Evolutionary conservation across 768 basidiomycete genomes (phyloP), one percentile per base, ranked within the genome.

Genomic region (Termitomyces sp.): DNA sequence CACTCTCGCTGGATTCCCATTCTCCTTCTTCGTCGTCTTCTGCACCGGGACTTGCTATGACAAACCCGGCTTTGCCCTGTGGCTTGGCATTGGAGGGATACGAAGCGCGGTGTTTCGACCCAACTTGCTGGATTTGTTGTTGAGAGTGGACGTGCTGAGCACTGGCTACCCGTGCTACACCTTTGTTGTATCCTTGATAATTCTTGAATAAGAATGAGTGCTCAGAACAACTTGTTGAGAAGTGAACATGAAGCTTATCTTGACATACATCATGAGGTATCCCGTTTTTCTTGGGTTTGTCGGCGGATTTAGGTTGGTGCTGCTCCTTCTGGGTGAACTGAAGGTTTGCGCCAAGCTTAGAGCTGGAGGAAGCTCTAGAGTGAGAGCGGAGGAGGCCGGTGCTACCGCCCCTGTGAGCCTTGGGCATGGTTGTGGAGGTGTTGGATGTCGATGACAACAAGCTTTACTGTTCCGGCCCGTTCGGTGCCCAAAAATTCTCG

Each of bases 1-100:
- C 89, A 65, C 88, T 90, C 70, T 88, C 88, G 67, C 85, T 89
- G 27, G 89, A 91, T 1, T 88, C 79, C 88, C 88, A 91, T 56
- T 84, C 89, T 55, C 57, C 57, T 26, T 89, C 87, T 12, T 88
- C 87, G 57, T 84, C 84, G 13, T 76, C 75, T 7, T 75, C 76
- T 24, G 74, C 71, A 30, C 61, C 76, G 32, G 80, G 73, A 51
- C 76, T 80, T 9, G 85, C 76, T 56, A 88, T 76, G 13, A 82
- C 81, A 65, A 90, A 89, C 5, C 82, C 86, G 24, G 73, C 66
- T 66, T 83, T 85, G 12, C 71, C 67, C 62, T 71, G 74, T 55
- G 62, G 33, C 58, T 73, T 73, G 30, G 61, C 59, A 34, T 59
- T 49, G 56, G 65, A 59, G 16, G 58, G 49, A 62, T 66, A 46